phyloP scores from a whole-genome alignment of 148 eudicot species.

The Vaccinium vitisidaea region DNA sequence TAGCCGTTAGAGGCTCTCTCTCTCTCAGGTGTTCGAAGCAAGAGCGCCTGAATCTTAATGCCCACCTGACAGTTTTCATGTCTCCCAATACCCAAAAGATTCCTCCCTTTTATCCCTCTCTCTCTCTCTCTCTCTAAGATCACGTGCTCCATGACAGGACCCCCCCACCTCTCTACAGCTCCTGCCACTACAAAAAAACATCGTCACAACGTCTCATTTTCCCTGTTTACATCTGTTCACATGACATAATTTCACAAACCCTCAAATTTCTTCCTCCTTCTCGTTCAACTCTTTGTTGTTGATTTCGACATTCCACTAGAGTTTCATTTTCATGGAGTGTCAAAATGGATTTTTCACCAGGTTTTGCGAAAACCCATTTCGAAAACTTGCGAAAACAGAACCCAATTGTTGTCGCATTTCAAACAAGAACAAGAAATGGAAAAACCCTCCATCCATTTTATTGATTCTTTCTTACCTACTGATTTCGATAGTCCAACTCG shows the following conservation, averaged over 20 bases:
- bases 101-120: slow-evolving; percentile 14
- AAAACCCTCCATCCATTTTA: slow-evolving; percentile 21
- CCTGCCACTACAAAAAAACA: slow-evolving; percentile 32
- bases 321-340: slow-evolving; percentile 2
- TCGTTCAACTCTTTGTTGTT: not conserved
- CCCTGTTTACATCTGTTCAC: not conserved
- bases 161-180: slow-evolving; percentile 1
- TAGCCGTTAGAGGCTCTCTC: slow-evolving; percentile 53
- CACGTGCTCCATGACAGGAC: slow-evolving; percentile 13
- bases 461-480: slow-evolving; percentile 21
- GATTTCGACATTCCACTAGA: not conserved
- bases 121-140: slow-evolving; percentile 11
- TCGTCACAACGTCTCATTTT: not conserved
- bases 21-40: not conserved
- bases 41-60: slow-evolving; percentile 34
- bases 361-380: slow-evolving; percentile 7
- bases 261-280: not conserved
- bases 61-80: slow-evolving; percentile 42
- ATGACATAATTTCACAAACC: not conserved
- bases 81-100: slow-evolving; percentile 30
- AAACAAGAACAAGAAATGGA: slow-evolving; percentile 37
- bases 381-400: not conserved
- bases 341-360: not conserved
- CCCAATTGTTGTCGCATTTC: slow-evolving; percentile 11
- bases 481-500: slow-evolving; percentile 19